Evolutionary conservation across 345 rosid genomes (phyloP).

Genomic region (Eucalyptus sideroxylon): DNA sequence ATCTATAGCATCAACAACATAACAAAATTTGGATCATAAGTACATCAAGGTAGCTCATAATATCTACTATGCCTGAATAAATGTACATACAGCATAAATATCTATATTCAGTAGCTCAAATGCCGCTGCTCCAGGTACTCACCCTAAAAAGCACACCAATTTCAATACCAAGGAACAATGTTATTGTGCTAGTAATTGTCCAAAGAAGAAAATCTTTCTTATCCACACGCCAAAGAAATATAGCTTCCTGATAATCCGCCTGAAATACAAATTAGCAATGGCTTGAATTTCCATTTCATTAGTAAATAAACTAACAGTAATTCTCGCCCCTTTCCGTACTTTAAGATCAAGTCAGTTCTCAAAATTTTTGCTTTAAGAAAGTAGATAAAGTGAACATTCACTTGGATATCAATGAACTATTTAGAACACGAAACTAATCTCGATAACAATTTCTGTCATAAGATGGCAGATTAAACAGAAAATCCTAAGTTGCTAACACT

Average conservation of each 20-base stretch:
- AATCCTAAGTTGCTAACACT: neutral
- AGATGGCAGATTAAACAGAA: neutral
- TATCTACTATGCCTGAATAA: neutral
- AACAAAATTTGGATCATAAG: neutral
- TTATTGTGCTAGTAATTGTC: constrained; percentile 64
- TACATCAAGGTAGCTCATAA: neutral
- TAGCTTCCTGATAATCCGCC: constrained; percentile 95
- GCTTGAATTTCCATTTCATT: neutral
- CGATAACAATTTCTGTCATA: neutral
- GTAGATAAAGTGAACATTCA: neutral
- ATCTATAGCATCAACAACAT: constrained; percentile 36
- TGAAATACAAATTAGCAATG: constrained; percentile 6
- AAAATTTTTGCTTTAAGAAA: neutral
- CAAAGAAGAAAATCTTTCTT: constrained; percentile 97
- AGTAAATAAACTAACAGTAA: neutral
- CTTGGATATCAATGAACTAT: neutral
- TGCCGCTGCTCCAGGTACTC: constrained; percentile 8
- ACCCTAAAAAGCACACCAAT: constrained; percentile 97
- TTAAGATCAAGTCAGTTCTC: neutral
- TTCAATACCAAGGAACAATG: constrained; percentile 92
- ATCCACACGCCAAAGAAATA: constrained; percentile 89
- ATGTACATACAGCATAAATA: neutral
- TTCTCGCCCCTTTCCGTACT: neutral
- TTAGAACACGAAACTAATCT: neutral
- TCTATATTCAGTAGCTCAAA: neutral